These are phyloP conservation scores for Myxozyma vanderwaltii DNA, from an alignment of 805 yeast species.

Conservation along the genomic window DNA sequence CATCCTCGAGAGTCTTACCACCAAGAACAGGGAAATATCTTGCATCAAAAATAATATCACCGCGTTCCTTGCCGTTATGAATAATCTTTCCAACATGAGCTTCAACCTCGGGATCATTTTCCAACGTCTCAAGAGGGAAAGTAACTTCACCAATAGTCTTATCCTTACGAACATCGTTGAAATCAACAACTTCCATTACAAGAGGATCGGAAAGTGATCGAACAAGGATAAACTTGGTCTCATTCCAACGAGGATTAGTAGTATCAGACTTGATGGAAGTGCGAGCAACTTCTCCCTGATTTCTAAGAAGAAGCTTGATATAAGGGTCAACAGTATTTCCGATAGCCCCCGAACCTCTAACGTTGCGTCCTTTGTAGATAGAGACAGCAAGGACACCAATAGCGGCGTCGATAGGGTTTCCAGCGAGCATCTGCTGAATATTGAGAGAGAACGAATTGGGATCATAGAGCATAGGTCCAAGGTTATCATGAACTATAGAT, in stretches of 20 bases:
- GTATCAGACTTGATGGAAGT: slow-evolving; percentile 72
- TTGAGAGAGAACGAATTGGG: slow-evolving; percentile 95
- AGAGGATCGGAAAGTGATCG: slow-evolving; percentile 81
- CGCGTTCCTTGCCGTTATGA: slow-evolving; percentile 83
- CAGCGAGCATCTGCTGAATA: slow-evolving; percentile 85
- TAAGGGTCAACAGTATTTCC: slow-evolving; percentile 92
- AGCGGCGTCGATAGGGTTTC: slow-evolving; percentile 75
- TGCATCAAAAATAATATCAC: slow-evolving; percentile 68
- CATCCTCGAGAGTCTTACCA: slow-evolving; percentile 62
- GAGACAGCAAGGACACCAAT: slow-evolving; percentile 80
- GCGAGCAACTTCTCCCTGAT: slow-evolving; percentile 55
- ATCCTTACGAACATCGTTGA: slow-evolving; percentile 76
- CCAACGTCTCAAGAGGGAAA: slow-evolving; percentile 68
- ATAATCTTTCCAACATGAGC: slow-evolving; percentile 59
- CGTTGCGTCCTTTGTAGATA: slow-evolving; percentile 63
- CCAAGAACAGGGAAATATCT: slow-evolving; percentile 73
- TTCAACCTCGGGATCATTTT: slow-evolving; percentile 51
- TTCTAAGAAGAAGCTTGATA: slow-evolving; percentile 58
- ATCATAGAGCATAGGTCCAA: slow-evolving; percentile 82
- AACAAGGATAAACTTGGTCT: slow-evolving; percentile 69
- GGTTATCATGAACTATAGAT: slow-evolving; percentile 80
- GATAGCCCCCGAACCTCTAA: slow-evolving; percentile 66
- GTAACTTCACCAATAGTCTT: slow-evolving; percentile 76
- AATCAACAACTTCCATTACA: slow-evolving; percentile 69
- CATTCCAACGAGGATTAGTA: slow-evolving; percentile 78